Evolutionary conservation across 129 eudicot species (phyloP), one percentile per base, ranked within the genome.

Genomic region (Ambrosia trifida): DNA sequence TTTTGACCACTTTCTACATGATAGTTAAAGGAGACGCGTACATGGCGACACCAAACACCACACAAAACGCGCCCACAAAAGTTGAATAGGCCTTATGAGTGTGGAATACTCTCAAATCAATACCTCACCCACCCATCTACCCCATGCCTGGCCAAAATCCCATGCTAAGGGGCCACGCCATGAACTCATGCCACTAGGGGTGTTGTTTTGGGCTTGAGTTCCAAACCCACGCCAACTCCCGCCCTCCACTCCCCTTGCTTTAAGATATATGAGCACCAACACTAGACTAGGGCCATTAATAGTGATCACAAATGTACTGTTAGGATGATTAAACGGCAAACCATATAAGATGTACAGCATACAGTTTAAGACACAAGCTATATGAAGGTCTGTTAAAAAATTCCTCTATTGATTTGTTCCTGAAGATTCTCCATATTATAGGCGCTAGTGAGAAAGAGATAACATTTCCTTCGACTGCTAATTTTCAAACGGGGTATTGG

Each of bases 301-400:
- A 5, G 93, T 79, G 73, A 88, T 32, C 3, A 91, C 90, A 5
- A 91, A 84, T 5, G 71, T 67, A 81, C 87, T 88, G 54, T 88
- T 67, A 0, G 97, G 96, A 64, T 84, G 88, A 77, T 88, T 82
- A 46, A 84, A 11, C 4, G 95, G 95, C 50, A 82, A 9, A 2
- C 92, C 95, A 47, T 91, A 91, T 36, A 91, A 84, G 19, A 91
- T 59, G 96, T 96, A 91, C 2, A 88, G 52, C 47, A 82, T 3
- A 54, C 97, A 91, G 76, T 91, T 88, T 86, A 91, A 72, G 16
- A 70, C 72, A 12, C 80, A 33, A 0, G 88, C 93, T 3, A 91
- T 57, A 65, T 83, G 88, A 5, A 96, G 92, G 18, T 78, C 78
- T 0, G 90, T 80, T 40, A 61, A 74, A 65, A 85, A 91, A 66